Evolutionary conservation across 2,329 filamentous ascomycete species (phyloP).

Genomic region (Trichoderma sp.): DNA sequence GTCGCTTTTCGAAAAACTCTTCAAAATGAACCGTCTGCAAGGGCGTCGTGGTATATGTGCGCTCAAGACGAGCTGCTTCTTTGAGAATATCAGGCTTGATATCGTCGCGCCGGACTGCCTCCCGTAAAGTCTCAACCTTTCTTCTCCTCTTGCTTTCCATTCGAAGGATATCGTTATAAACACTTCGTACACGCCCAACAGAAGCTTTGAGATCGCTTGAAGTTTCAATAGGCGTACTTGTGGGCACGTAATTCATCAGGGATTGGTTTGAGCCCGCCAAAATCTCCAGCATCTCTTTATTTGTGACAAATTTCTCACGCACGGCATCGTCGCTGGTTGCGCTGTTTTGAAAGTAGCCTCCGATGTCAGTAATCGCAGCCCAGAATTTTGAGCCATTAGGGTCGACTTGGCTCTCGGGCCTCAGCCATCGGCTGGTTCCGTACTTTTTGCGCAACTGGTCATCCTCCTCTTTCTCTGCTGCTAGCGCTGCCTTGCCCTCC

Average conservation of each 20-base stretch:
- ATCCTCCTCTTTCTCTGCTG: slow-evolving; percentile 83
- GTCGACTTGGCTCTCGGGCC: slow-evolving; percentile 70
- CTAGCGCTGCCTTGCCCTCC: slow-evolving; percentile 78
- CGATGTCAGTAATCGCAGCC: slow-evolving; percentile 75
- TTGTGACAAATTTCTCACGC: slow-evolving; percentile 75
- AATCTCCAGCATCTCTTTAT: slow-evolving; percentile 74
- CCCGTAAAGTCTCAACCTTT: slow-evolving; percentile 76
- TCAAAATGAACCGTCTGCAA: slow-evolving; percentile 92
- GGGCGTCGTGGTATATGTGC: slow-evolving; percentile 80
- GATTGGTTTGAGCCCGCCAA: slow-evolving; percentile 79
- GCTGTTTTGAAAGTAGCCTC: slow-evolving; percentile 77
- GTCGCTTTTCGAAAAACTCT: slow-evolving; percentile 79
- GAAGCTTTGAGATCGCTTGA: slow-evolving; percentile 80
- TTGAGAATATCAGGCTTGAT: slow-evolving; percentile 82
- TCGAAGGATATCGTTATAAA: slow-evolving; percentile 81
- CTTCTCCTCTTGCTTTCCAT: slow-evolving; percentile 80
- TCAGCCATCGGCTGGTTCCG: slow-evolving; percentile 83
- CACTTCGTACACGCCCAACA: slow-evolving; percentile 74
- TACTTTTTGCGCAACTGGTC: slow-evolving; percentile 73
- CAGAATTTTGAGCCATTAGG: slow-evolving; percentile 71
- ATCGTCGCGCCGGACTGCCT: slow-evolving; percentile 84
- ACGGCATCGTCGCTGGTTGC: slow-evolving; percentile 63
- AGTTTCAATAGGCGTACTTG: slow-evolving; percentile 76
- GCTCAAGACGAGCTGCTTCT: slow-evolving; percentile 83
- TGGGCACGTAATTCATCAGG: slow-evolving; percentile 87